Percentiles rank a stretch among this genome's conserved stretches.
These are phyloP conservation scores for Solanum clarkiae DNA, from an alignment of 257 asterid species.

Conservation along the genomic window DNA sequence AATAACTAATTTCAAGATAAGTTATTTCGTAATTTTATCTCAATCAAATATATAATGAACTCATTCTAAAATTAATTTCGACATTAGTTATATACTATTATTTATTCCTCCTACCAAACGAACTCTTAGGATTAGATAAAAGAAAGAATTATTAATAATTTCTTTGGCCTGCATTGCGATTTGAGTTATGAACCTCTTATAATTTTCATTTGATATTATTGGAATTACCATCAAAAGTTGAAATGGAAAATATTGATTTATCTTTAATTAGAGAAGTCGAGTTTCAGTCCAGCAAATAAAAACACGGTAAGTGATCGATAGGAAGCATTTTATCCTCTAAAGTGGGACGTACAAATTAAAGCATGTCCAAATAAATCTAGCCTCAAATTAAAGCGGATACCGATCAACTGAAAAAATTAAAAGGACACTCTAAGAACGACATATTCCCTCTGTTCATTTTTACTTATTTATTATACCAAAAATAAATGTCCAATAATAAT, in stretches of 20 bases:
- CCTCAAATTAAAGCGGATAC: fast-evolving
- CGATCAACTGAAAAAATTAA: neutral
- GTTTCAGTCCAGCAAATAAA: neutral
- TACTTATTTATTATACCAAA: no score
- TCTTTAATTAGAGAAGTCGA: no score
- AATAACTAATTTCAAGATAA: no score
- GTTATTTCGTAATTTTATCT: no score
- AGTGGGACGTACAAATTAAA: neutral
- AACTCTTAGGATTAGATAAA: neutral
- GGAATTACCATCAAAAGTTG: neutral
- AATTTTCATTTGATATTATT: neutral
- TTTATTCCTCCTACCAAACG: neutral
- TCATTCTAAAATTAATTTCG: no score
- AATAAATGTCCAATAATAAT: no score
- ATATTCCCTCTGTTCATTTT: neutral
- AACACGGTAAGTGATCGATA: neutral
- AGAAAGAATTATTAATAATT: neutral
- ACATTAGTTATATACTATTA: no score
- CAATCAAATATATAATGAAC: neutral
- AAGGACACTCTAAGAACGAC: neutral
- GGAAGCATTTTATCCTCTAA: neutral
- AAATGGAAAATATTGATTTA: neutral
- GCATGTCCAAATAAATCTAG: neutral
- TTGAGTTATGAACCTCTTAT: neutral
- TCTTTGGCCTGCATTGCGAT: neutral